Base-by-base conservation (phyloP, 495 filamentous ascomycete genomes). In the Daldinia caldariorum region DNA sequence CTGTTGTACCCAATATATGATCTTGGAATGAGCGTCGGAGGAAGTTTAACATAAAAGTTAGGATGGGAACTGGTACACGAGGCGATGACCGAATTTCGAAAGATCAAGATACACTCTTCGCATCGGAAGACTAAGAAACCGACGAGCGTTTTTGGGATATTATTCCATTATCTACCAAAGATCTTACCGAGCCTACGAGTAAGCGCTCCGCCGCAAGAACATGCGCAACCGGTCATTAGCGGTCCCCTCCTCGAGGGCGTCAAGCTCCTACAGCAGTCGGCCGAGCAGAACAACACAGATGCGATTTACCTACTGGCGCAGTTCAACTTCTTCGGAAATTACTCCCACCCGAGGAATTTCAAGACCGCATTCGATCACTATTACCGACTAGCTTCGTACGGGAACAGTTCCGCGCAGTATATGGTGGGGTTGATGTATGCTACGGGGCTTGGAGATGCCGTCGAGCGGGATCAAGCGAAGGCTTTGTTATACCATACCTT, bases 391-490 rank as follows among this genome's bases (percentile, higher is more conserved):
- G 93, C 96, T 0, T 85, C 85, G 43, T 75, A 89, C 59, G 96
- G 94, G 26, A 98, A 99, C 77, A 89, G 85, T 73, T 93, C 96
- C 20, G 95, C 96, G 0, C 93, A 97, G 78, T 88, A 94, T 78
- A 97, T 98, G 93, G 74, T 99, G 38, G 96, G 94, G 2, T 89
- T 99, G 66, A 94, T 98, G 89, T 95, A 98, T 79, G 93, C 93
- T 41, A 98, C 96, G 9, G 95, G 96, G 0, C 84, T 98, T 64
- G 94, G 91, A 7, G 89, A 87, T 34, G 89, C 88, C 1, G 93
- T 97, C 22, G 87, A 93, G 79, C 87, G 87, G 29, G 93, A 99
- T 75, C 95, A 97, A 79, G 95, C 94, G 18, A 94, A 93, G 78
- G 92, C 95, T 7, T 83, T 98, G 63, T 82, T 97, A 63, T 97